These are phyloP conservation scores for Pestalotiopsis sp. DNA, from an alignment of 2,329 filamentous ascomycete genomes.

Conservation along the genomic window DNA sequence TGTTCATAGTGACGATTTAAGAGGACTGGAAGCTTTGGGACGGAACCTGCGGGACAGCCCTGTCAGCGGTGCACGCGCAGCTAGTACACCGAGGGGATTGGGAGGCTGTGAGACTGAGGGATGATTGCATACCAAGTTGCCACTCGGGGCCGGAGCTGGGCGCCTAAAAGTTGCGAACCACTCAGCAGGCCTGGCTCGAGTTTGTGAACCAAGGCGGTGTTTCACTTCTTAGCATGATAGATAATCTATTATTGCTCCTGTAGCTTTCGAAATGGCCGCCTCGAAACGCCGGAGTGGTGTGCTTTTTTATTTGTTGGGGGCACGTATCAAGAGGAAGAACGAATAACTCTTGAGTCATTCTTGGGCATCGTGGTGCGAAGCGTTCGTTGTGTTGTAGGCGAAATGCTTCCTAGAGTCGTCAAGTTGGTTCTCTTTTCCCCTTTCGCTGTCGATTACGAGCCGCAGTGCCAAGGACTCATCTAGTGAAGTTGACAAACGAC, in stretches of 20 bases:
- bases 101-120: background rate
- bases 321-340: too few relatives aligned
- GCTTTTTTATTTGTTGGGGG: too few relatives aligned
- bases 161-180: background rate
- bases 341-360: too few relatives aligned
- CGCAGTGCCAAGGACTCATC: too few relatives aligned
- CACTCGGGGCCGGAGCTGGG: background rate
- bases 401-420: too few relatives aligned
- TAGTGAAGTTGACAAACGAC: too few relatives aligned
- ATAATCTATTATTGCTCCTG: background rate
- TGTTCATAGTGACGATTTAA: background rate
- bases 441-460: too few relatives aligned
- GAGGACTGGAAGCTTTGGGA: background rate
- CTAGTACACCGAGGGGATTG: background rate
- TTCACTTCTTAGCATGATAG: background rate
- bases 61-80: background rate
- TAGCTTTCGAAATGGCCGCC: background rate
- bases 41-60: background rate
- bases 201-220: background rate
- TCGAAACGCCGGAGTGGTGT: too few relatives aligned
- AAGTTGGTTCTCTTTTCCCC: too few relatives aligned
- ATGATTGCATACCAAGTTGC: background rate
- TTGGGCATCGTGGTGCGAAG: too few relatives aligned
- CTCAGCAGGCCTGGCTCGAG: background rate
- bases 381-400: too few relatives aligned